phyloP scores from a whole-genome alignment of 306 rosid genomes.

The Potentilla sterilis region DNA sequence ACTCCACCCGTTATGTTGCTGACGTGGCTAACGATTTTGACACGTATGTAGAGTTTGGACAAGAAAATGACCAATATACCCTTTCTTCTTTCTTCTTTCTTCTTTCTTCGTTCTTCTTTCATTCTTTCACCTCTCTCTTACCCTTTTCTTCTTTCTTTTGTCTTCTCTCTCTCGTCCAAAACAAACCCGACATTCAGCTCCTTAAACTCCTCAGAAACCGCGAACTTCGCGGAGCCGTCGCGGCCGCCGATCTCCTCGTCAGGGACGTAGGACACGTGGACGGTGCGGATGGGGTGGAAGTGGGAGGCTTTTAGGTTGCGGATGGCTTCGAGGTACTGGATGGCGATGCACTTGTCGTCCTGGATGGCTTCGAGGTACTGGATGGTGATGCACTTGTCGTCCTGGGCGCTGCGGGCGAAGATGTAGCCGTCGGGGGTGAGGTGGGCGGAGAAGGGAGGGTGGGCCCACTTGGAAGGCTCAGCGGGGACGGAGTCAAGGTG shows the following conservation, averaged over 20 bases:
- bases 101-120: too few species aligned
- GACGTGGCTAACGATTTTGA: too few species aligned
- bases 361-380: conserved; percentile 91
- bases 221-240: conserved; percentile 53
- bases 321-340: too few species aligned
- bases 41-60: too few species aligned
- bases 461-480: conserved; percentile 77
- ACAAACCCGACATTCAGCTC: conserved; percentile 61
- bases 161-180: conserved; percentile 82
- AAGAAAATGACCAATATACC: too few species aligned
- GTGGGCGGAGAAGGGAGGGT: conserved; percentile 78
- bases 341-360: too few species aligned
- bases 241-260: conserved; percentile 88
- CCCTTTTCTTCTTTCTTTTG: too few species aligned
- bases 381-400: conserved; percentile 76
- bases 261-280: conserved; percentile 73
- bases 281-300: conserved; percentile 54
- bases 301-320: conserved; percentile 39
- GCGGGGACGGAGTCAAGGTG: conserved; percentile 96
- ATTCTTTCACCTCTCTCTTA: too few species aligned
- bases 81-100: too few species aligned
- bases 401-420: conserved; percentile 90
- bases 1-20: too few species aligned
- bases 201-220: conserved; percentile 46
- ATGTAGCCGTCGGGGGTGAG: conserved; percentile 53